Evolutionary conservation across 2,329 filamentous ascomycete species (phyloP), one percentile per base, ranked within the genome.

Genomic region (Gnomoniopsis smithogilvyi): DNA sequence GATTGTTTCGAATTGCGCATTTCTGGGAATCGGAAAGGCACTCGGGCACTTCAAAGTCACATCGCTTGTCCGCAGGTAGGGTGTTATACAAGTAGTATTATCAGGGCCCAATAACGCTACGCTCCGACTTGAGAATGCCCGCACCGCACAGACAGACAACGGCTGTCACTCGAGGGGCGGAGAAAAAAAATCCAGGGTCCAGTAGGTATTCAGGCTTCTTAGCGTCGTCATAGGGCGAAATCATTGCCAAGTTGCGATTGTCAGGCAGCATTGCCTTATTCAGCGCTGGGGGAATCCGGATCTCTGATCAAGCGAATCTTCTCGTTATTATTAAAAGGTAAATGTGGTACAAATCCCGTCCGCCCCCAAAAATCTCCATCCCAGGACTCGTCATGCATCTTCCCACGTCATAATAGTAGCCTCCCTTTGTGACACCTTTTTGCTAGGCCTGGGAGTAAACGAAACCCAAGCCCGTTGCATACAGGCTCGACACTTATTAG

Each of bases 211-310:
- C 1, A 3, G 17, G 3, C 41, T 10, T 45, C 17, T 3, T 45
- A 6, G 19, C 19, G 10, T 19, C 41, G n/a, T 19, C 15, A 19
- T n/a, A 19, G 41, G 41, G 17, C 41, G 10, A 30, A 8, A 30
- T 4, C 4, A 30, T 4, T 30, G 4, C 26, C 26, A 30, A 30
- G 36, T 41, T n/a, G 50, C 36, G 59, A 61, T 59, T 58, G 56
- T 61, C 59, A 61, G 59, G 59, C 59, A 61, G 51, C 56, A 61
- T 49, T 59, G 58, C 59, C 56, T 45, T n/a, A 59, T 61, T 22
- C n/a, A 59, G 56, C 38, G 34, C 19, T 21, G 26, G 26, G n/a
- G 51, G 19, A 54, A 45, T 7, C 43, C 33, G 14, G 33, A 24
- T 24, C 26, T 21, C 38, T 33, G 51, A 15, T 30, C 22, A 45